Evolutionary conservation across 108 stramenopile genomes (phyloP), one percentile per base, ranked within the genome.

Genomic region (Chaetoceros tenuissimus): DNA sequence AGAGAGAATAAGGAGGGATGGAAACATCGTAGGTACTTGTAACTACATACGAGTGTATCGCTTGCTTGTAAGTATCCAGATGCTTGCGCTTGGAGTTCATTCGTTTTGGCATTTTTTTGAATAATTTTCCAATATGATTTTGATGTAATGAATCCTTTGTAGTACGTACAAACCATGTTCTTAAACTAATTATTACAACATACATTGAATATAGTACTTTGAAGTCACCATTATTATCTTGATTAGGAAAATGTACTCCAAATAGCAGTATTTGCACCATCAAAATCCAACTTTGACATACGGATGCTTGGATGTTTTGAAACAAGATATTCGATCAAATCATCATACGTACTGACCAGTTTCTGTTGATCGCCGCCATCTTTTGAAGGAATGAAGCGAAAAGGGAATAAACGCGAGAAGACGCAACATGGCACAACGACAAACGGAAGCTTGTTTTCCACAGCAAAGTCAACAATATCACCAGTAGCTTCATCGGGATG

Each of bases 401-500:
- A 47, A 21, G 83, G 79, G 55, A 86, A 94, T 0, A 90, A 48
- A 25, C 85, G 57, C 2, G 70, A 71, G 53, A 85, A 94, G 22
- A 94, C 88, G 51, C 92, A 94, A 50, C 92, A 94, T 2, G 92
- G 92, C 3, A 94, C 75, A 3, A 94, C 72, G 22, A 80, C 72
- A 56, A 94, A 82, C 1, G 92, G 92, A 24, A 79, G 78, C 31
- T 62, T 57, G 17, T 78, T 48, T 28, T 71, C 27, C n/a, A 86
- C 77, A 21, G 92, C 88, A 27, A 74, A 55, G 51, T 82, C 67
- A 18, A 94, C 85, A 29, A 88, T 69, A 18, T 71, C 57, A 55
- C 78, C 92, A 3, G 92, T 90, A 7, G 92, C 92, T 62, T 94
- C 86, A 51, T 94, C 92, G 0, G 92, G 88, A 63, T 94, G 92